These are phyloP conservation scores for Apiotrichum laibachii DNA, from an alignment of 1,284 basidiomycete genomes.

Conservation along the genomic window DNA sequence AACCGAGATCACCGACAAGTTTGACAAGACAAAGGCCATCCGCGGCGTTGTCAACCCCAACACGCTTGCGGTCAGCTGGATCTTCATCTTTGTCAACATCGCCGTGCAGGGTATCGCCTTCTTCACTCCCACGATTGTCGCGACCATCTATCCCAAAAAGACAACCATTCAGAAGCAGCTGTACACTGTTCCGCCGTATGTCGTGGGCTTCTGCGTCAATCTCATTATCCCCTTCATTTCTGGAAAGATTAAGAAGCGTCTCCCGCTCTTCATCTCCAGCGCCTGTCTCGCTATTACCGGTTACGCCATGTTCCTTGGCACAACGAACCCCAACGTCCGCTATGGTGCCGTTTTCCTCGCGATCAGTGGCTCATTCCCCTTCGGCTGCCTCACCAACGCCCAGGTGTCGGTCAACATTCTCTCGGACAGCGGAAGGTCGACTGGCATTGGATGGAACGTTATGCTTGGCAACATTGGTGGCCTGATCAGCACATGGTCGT, in stretches of 20 bases:
- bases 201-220: slow-evolving; percentile 37
- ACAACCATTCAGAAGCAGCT: slow-evolving; percentile 38
- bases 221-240: slow-evolving; percentile 37
- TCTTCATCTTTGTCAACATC: slow-evolving; percentile 51
- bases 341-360: slow-evolving; percentile 18
- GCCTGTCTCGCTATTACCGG: slow-evolving; percentile 38
- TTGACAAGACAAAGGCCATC: slow-evolving; percentile 11
- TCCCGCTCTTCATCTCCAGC: slow-evolving; percentile 34
- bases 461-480: slow-evolving; percentile 13
- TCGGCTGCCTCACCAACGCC: slow-evolving; percentile 2
- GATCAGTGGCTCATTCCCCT: slow-evolving; percentile 11
- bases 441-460: slow-evolving; percentile 1
- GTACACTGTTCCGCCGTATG: slow-evolving; percentile 45
- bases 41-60: slow-evolving; percentile 27
- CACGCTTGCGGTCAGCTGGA: slow-evolving; percentile 32
- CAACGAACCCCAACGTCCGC: background rate
- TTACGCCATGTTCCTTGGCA: slow-evolving; percentile 35
- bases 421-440: slow-evolving; percentile 5
- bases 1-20: slow-evolving; percentile 18
- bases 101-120: slow-evolving; percentile 32
- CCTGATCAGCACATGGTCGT: slow-evolving; percentile 8
- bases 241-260: slow-evolving; percentile 42
- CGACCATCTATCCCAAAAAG: slow-evolving; percentile 31
- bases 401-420: slow-evolving; percentile 3
- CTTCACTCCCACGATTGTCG: slow-evolving; percentile 34